Conservation (phyloP, 1,284 basidiomycete species). For the Puccinia coronata region DNA sequence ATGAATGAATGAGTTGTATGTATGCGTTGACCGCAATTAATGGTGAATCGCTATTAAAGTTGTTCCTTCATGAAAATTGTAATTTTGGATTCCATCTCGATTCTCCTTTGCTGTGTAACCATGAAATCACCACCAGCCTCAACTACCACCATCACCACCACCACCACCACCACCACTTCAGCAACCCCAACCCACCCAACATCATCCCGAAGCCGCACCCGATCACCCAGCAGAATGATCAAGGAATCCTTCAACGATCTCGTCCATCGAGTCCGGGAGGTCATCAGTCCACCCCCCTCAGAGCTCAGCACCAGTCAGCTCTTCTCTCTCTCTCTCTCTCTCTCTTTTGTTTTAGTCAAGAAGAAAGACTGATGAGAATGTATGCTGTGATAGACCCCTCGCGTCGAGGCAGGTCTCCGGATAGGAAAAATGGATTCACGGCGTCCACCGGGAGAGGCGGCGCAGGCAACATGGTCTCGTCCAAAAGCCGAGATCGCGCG, state of each 20-base stretch:
- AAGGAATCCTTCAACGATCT: too few species aligned
- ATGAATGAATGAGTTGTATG: too few species aligned
- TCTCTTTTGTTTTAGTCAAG: too few species aligned
- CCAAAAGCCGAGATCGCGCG: neutral
- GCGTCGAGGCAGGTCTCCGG: neutral
- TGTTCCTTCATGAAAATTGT: too few species aligned
- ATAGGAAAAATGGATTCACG: neutral
- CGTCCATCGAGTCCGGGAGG: too few species aligned
- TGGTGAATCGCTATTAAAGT: too few species aligned
- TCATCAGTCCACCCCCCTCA: neutral
- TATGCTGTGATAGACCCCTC: neutral
- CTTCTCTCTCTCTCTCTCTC: too few species aligned
- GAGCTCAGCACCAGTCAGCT: neutral
- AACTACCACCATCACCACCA: neutral
- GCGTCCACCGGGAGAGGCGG: slow-evolving; percentile 38
- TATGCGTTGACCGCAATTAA: too few species aligned
- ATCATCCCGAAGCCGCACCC: neutral
- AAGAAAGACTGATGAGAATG: neutral
- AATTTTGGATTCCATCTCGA: too few species aligned
- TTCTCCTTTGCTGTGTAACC: too few species aligned
- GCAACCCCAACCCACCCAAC: neutral
- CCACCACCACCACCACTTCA: too few species aligned
- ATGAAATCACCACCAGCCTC: neutral
- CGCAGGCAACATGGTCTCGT: slow-evolving; percentile 28
- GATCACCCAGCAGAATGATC: too few species aligned